phyloP scores from a whole-genome alignment of 192 early-diverging fungal species.

The Entomortierella lignicola region DNA sequence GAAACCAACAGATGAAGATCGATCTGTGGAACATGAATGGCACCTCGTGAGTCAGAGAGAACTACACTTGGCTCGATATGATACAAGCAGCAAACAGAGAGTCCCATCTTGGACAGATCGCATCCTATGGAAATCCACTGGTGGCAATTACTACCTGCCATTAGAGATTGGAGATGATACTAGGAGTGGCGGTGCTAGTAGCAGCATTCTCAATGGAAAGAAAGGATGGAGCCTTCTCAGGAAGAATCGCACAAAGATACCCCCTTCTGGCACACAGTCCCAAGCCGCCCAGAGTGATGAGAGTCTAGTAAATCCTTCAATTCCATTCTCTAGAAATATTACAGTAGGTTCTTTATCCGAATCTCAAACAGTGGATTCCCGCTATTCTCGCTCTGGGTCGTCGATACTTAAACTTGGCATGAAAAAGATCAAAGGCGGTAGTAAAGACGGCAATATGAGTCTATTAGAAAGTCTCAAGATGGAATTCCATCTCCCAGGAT shows the following conservation, averaged over 20 bases:
- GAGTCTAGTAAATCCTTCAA: neutral
- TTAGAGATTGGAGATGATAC: conserved; percentile 44
- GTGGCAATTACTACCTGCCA: conserved; percentile 38
- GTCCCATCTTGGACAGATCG: conserved; percentile 64
- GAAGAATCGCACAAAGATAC: conserved; percentile 8
- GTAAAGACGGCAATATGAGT: conserved; percentile 1
- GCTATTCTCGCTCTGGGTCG: neutral
- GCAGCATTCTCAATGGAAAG: neutral
- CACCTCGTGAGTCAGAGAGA: conserved; percentile 1
- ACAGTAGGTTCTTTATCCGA: neutral
- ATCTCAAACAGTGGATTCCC: neutral
- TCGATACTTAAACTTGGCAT: conserved; percentile 10
- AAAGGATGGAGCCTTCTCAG: conserved; percentile 38
- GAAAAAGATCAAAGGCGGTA: conserved; percentile 6
- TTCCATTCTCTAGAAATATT: neutral
- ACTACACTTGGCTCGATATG: conserved; percentile 28
- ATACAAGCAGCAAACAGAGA: conserved; percentile 58
- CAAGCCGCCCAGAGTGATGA: neutral
- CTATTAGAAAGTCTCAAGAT: conserved; percentile 25
- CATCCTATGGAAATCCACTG: conserved; percentile 58
- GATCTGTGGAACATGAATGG: conserved; percentile 1
- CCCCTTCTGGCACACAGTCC: neutral
- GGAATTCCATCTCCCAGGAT: conserved; percentile 9
- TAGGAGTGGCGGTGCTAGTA: neutral
- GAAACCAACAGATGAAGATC: neutral